Base-by-base conservation (phyloP, 257 asterid genomes). In the Solanum peruvianum region DNA sequence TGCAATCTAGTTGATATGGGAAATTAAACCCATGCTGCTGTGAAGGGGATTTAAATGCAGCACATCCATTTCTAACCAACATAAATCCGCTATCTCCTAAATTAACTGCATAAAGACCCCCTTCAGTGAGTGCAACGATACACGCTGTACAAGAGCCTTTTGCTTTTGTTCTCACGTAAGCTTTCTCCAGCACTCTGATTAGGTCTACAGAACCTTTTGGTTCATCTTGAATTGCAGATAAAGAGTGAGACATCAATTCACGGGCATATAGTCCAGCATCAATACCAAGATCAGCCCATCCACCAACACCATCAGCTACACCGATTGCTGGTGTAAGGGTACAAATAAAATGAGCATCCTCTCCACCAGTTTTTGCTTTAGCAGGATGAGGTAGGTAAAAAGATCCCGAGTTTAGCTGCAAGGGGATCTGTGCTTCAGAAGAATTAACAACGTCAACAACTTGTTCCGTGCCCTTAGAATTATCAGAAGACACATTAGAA, bases 221-320 rank as follows among this genome's bases (percentile, higher is more conserved):
- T n/a, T 87, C 78, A 12, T 29, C 47, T 2, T 41, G n/a, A 64
- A 49, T 49, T 3, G 85, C 86, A 27, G 33, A 3, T 56, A 60
- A 67, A 2, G 87, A 60, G 73, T 84, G 70, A 1, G 25, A 31
- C 87, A 88, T 88, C 2, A 88, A 52, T 11, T 88, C 87, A 11
- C 86, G 42, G 3, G 87, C 86, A 37, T 60, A 88, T 4, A 71
- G 16, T 11, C 89, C 86, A 4, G 87, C 85, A 25, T 88, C 87
- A 13, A 88, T 64, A 47, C 86, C 86, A 11, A 60, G 56, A 39
- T 76, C 58, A 13, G 60, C 52, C 89, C 89, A 88, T 13, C 89
- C 89, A n/a, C 89, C 87, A 49, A 87, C 87, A 3, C 87, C 87
- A 60, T 87, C 89, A 3, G 89, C 89, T 11, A 88, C 86, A 6